Evolutionary conservation across 768 basidiomycete genomes (phyloP).

Genomic region (Trametes cingulata): DNA sequence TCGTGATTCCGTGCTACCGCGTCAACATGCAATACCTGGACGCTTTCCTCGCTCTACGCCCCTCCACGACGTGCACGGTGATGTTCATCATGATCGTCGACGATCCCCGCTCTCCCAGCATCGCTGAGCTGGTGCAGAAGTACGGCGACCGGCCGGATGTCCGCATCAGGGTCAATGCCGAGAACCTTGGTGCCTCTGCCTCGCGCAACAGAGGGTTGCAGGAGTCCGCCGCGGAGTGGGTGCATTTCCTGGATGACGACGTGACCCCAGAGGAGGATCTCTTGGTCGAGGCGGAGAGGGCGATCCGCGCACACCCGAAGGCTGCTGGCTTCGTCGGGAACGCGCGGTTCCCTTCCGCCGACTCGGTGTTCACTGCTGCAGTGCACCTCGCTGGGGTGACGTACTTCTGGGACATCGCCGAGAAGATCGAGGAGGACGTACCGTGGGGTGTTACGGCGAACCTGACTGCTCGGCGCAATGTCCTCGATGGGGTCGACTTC

Average conservation of each 20-base stretch:
- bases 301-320: slow-evolving; percentile 45
- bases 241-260: slow-evolving; percentile 64
- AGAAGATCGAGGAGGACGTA: slow-evolving; percentile 42
- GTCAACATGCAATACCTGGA: slow-evolving; percentile 48
- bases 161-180: slow-evolving; percentile 51
- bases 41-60: slow-evolving; percentile 44
- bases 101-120: slow-evolving; percentile 45
- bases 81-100: slow-evolving; percentile 65
- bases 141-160: slow-evolving; percentile 49
- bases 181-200: slow-evolving; percentile 52
- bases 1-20: slow-evolving; percentile 58
- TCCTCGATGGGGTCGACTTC: slow-evolving; percentile 47
- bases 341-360: slow-evolving; percentile 48
- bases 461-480: slow-evolving; percentile 49
- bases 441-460: slow-evolving; percentile 70
- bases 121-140: slow-evolving; percentile 39
- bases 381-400: slow-evolving; percentile 58
- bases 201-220: slow-evolving; percentile 56
- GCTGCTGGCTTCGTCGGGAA: slow-evolving; percentile 60
- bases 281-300: slow-evolving; percentile 46
- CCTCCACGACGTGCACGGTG: slow-evolving; percentile 43
- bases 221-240: slow-evolving; percentile 59
- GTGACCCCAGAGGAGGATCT: slow-evolving; percentile 44
- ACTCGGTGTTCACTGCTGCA: slow-evolving; percentile 52
- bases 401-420: slow-evolving; percentile 63